Evolutionary conservation across 495 filamentous ascomycete species (phyloP).

Genomic region (Durotheca rogersii): DNA sequence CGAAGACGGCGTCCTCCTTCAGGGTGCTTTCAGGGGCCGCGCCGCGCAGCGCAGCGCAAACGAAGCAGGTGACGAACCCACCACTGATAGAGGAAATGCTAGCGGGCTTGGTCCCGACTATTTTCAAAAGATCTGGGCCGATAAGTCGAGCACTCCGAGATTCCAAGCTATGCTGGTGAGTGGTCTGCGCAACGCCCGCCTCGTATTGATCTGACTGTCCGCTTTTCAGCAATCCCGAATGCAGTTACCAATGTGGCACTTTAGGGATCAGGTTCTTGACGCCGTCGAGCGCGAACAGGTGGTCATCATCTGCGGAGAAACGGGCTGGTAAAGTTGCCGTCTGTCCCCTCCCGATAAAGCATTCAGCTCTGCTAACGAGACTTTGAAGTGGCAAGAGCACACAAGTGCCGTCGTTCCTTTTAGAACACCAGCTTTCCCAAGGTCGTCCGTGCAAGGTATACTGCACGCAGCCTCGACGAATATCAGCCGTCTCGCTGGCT

Average conservation of each 20-base stretch:
- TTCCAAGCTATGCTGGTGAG: conserved; percentile 61
- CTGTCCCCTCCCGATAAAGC: neutral
- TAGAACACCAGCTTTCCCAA: conserved; percentile 80
- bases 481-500: conserved; percentile 92
- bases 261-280: conserved; percentile 70
- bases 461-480: conserved; percentile 93
- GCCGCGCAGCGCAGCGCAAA: conserved; percentile 48
- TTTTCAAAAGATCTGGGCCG: conserved; percentile 66
- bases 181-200: neutral
- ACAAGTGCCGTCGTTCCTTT: conserved; percentile 86
- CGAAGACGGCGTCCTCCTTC: conserved; percentile 74
- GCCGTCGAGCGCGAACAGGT: conserved; percentile 75
- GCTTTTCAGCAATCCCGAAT: conserved; percentile 54
- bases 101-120: conserved; percentile 34
- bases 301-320: conserved; percentile 91
- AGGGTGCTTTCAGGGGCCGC: conserved; percentile 68
- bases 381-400: conserved; percentile 80
- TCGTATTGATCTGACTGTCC: conserved; percentile 19
- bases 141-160: conserved; percentile 61
- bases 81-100: conserved; percentile 37
- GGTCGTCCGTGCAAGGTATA: conserved; percentile 87
- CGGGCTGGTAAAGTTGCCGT: conserved; percentile 61
- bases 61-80: conserved; percentile 46
- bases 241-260: conserved; percentile 86
- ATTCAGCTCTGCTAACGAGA: conserved; percentile 19